These are phyloP conservation scores for Lepiota venenata DNA, from an alignment of 768 basidiomycete species.

Conservation along the genomic window DNA sequence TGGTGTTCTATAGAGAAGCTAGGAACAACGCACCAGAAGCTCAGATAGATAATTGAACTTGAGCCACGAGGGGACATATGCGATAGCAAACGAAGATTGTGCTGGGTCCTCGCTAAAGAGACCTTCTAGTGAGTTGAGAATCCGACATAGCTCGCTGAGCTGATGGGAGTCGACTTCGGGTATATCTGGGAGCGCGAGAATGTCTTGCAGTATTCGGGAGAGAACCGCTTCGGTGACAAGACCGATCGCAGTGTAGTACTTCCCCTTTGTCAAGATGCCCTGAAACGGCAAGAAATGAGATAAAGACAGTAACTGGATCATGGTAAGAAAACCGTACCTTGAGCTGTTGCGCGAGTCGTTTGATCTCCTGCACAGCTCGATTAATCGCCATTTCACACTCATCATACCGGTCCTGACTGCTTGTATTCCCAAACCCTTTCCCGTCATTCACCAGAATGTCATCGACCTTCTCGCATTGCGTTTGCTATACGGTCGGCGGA, in stretches of 20 bases:
- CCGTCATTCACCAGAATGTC: conserved; percentile 48
- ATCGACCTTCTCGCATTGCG: conserved; percentile 41
- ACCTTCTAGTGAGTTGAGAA: conserved; percentile 76
- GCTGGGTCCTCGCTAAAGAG: conserved; percentile 68
- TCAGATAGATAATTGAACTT: conserved; percentile 95
- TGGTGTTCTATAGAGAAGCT: neutral
- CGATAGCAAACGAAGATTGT: conserved; percentile 72
- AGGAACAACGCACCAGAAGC: conserved; percentile 63
- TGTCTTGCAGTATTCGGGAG: conserved; percentile 62
- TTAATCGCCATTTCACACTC: conserved; percentile 71
- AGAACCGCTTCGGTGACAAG: conserved; percentile 66
- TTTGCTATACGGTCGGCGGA: conserved; percentile 34
- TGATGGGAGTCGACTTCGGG: conserved; percentile 83
- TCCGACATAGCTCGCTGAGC: conserved; percentile 78
- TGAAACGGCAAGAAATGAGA: conserved; percentile 23
- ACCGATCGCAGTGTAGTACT: conserved; percentile 72
- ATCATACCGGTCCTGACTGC: conserved; percentile 71
- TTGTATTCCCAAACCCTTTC: conserved; percentile 65
- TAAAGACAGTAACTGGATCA: neutral
- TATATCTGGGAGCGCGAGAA: conserved; percentile 81
- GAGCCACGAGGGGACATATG: conserved; percentile 90
- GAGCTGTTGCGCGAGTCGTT: conserved; percentile 58
- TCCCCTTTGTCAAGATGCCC: conserved; percentile 66
- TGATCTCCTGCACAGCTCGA: conserved; percentile 59
- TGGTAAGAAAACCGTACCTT: conserved; percentile 49